phyloP scores from a whole-genome alignment of 1,139 yeast genomes.

The Yamadazyma sp. region DNA sequence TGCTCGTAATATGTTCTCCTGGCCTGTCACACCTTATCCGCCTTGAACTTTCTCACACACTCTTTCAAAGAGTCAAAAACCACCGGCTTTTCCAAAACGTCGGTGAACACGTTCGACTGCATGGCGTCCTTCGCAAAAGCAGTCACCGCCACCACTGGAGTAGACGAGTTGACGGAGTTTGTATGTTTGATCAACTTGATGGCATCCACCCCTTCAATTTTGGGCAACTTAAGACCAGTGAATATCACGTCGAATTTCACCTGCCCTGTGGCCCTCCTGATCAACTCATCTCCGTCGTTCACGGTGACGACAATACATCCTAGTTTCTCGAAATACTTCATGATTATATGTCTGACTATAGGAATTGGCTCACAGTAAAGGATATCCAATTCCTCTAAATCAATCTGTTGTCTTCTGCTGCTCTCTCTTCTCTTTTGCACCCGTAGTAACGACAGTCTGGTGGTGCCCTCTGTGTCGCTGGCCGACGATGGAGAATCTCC shows the following conservation, averaged over 20 bases:
- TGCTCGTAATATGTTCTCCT: neutral
- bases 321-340: conserved; percentile 61
- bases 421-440: conserved; percentile 60
- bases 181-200: conserved; percentile 77
- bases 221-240: conserved; percentile 69
- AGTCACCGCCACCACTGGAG: conserved; percentile 80
- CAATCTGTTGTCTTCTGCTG: conserved; percentile 33
- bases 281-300: conserved; percentile 77
- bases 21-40: conserved; percentile 29
- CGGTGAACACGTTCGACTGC: conserved; percentile 60
- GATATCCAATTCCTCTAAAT: conserved; percentile 52
- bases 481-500: conserved; percentile 63
- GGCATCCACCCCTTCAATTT: conserved; percentile 71
- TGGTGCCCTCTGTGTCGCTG: conserved; percentile 60
- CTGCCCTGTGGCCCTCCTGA: conserved; percentile 79
- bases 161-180: conserved; percentile 67
- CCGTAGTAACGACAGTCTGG: conserved; percentile 49
- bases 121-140: conserved; percentile 69
- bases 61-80: conserved; percentile 29
- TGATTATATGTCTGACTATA: conserved; percentile 68
- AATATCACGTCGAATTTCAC: conserved; percentile 83
- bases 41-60: conserved; percentile 23
- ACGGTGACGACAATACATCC: conserved; percentile 85
- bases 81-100: conserved; percentile 76
- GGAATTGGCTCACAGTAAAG: conserved; percentile 88